These are phyloP conservation scores for Blastomyces parvus DNA, from an alignment of 2,329 filamentous ascomycete species.

Conservation along the genomic window DNA sequence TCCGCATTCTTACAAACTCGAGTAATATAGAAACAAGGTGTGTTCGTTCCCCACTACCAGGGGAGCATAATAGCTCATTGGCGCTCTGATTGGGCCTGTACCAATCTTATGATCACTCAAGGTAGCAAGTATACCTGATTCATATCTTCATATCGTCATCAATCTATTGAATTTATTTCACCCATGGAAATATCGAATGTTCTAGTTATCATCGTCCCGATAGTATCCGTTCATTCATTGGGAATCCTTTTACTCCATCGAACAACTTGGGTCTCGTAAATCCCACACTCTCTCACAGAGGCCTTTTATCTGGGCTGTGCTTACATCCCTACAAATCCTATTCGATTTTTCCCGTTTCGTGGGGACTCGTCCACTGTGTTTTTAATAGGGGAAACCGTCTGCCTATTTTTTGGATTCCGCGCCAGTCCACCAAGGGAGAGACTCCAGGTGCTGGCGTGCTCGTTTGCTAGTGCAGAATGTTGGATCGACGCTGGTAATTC, in stretches of 20 bases:
- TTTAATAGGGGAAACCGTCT: neutral
- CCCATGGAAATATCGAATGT: neutral
- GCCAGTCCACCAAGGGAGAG: slow-evolving; percentile 32
- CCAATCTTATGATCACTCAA: neutral
- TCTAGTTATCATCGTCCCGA: neutral
- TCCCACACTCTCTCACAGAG: neutral
- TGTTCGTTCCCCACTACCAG: too few relatives aligned
- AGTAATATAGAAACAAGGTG: too few relatives aligned
- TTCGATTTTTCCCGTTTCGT: neutral
- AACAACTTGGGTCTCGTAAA: neutral
- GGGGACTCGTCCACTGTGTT: neutral
- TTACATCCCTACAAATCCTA: neutral
- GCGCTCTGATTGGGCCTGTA: neutral
- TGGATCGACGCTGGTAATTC: slow-evolving; percentile 62
- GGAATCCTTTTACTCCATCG: neutral
- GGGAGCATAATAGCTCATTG: neutral
- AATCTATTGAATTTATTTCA: neutral
- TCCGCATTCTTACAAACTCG: neutral
- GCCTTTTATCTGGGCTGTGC: neutral
- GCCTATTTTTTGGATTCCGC: neutral
- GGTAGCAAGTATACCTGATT: neutral
- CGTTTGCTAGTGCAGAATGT: slow-evolving; percentile 62
- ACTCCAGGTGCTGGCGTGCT: slow-evolving; percentile 32
- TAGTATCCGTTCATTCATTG: neutral
- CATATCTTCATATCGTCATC: neutral